Evolutionary conservation across 1,284 basidiomycete species (phyloP).

Genomic region (Coniferiporia sulphurascens): DNA sequence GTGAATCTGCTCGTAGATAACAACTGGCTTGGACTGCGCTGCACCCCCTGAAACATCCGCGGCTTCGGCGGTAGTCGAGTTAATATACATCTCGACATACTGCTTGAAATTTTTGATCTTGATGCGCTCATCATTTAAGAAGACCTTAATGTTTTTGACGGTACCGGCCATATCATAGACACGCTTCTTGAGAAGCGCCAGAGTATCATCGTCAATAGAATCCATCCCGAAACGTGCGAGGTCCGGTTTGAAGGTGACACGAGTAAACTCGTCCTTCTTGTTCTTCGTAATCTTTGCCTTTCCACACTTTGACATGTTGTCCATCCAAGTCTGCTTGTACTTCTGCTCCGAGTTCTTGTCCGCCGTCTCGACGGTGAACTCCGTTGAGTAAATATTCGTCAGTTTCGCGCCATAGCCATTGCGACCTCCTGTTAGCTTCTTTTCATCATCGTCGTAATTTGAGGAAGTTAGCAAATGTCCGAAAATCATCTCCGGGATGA

Average conservation of each 20-base stretch:
- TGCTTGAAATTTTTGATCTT: constrained; percentile 97
- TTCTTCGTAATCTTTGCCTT: constrained; percentile 94
- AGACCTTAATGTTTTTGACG: constrained; percentile 90
- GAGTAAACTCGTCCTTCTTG: constrained; percentile 88
- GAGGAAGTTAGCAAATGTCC: constrained; percentile 94
- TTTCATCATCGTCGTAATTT: constrained; percentile 99
- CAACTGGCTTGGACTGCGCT: constrained; percentile 65
- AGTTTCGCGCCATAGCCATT: constrained; percentile 99
- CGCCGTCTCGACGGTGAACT: constrained; percentile 97
- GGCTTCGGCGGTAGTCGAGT: constrained; percentile 63
- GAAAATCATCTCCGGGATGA: constrained; percentile 98
- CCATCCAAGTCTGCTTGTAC: constrained; percentile 92
- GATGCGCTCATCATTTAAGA: constrained; percentile 86
- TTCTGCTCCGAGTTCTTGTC: constrained; percentile 86
- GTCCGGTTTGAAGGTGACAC: constrained; percentile 93
- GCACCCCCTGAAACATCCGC: constrained; percentile 68
- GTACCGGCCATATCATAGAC: constrained; percentile 98
- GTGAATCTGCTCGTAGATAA: constrained; percentile 81
- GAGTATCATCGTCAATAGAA: constrained; percentile 86
- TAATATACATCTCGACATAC: constrained; percentile 94
- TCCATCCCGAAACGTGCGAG: constrained; percentile 92
- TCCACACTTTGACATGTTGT: constrained; percentile 90
- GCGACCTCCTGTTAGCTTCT: constrained; percentile 97
- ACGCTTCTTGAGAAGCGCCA: constrained; percentile 87
- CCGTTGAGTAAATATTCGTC: constrained; percentile 96